Evolutionary conservation across 2,329 filamentous ascomycete species (phyloP).

Genomic region (Cytospora leucostoma): DNA sequence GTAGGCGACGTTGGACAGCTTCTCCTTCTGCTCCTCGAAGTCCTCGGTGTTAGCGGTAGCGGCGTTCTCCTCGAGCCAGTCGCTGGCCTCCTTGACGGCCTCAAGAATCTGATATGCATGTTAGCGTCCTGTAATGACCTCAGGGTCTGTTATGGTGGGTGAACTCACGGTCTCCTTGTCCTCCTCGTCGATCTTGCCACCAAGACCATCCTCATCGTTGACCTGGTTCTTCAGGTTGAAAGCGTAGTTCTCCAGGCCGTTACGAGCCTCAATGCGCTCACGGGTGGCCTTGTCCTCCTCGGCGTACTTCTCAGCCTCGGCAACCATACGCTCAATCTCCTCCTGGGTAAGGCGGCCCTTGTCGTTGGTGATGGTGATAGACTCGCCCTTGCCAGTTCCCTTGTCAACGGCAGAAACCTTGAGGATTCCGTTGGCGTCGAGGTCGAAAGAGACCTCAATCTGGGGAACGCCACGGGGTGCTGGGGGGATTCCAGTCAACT

Average conservation of each 20-base stretch:
- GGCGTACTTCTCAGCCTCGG: slow-evolving; percentile 96
- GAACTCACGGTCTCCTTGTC: slow-evolving; percentile 89
- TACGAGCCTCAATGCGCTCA: slow-evolving; percentile 94
- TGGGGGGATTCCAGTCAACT: slow-evolving; percentile 92
- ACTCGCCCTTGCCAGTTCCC: slow-evolving; percentile 96
- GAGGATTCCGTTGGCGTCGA: slow-evolving; percentile 97
- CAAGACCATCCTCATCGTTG: slow-evolving; percentile 93
- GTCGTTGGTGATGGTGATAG: slow-evolving; percentile 99
- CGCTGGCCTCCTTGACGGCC: slow-evolving; percentile 92
- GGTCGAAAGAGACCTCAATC: slow-evolving; percentile 97
- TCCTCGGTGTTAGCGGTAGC: slow-evolving; percentile 84
- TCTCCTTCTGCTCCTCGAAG: slow-evolving; percentile 99
- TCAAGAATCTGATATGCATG: slow-evolving; percentile 67
- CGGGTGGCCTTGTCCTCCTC: slow-evolving; percentile 99
- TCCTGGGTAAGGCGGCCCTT: slow-evolving; percentile 96
- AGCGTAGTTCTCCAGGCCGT: slow-evolving; percentile 97
- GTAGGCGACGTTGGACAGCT: slow-evolving; percentile 93
- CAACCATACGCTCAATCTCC: slow-evolving; percentile 99
- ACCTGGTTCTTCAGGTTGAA: slow-evolving; percentile 99
- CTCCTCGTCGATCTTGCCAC: slow-evolving; percentile 97
- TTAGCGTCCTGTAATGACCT: slow-evolving; percentile 37
- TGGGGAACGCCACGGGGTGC: slow-evolving; percentile 95
- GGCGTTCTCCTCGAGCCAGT: slow-evolving; percentile 97
- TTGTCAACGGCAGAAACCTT: slow-evolving; percentile 96
- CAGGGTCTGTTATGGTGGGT: neutral